Evolutionary conservation across 306 rosid species (phyloP), one percentile per base, ranked within the genome.

Genomic region (Fragaria vesca): DNA sequence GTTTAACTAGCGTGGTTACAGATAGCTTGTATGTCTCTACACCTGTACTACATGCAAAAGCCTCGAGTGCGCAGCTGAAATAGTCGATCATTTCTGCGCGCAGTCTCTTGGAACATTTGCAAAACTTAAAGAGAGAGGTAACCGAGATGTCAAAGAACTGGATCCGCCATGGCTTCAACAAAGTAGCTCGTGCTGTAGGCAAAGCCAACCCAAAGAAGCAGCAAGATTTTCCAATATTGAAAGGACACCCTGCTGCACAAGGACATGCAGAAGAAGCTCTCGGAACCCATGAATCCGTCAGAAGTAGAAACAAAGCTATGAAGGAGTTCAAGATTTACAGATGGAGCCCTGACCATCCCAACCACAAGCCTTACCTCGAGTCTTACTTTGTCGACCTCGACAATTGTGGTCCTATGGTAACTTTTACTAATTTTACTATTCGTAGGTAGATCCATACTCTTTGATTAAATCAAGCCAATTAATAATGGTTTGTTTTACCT

Each of bases 321-420:
- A 85, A 77, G 81, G 88, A 87, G 81, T 82, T 87, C 78, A 51
- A 55, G 69, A 71, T 85, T 3, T 85, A 82, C 46, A 67, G 88
- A 60, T 82, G 87, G 88, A 85, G 38, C 80, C 88, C 87, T 28
- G 70, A 84, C 38, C 73, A 20, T 50, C 84, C 87, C 54, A 75
- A 67, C 65, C 60, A 45, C 34, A 82, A 74, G 77, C 87, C 88
- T 45, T 76, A 32, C 75, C 87, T 82, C 7, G 72, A 87, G 15
- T 85, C 88, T 26, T 80, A 76, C 78, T 84, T 77, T 18, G n/a
- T 87, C 8, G 65, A 87, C 71, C 83, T 85, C 76, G 71, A 78
- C 73, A 74, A 78, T 5, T 72, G 85, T 48, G 85, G 87, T 17
- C 80, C 85, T 8, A 86, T 83, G 87, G 83, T 79, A 52, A 18